Evolutionary conservation across 1,284 basidiomycete genomes (phyloP).

Genomic region (Cryptococcus sp.): DNA sequence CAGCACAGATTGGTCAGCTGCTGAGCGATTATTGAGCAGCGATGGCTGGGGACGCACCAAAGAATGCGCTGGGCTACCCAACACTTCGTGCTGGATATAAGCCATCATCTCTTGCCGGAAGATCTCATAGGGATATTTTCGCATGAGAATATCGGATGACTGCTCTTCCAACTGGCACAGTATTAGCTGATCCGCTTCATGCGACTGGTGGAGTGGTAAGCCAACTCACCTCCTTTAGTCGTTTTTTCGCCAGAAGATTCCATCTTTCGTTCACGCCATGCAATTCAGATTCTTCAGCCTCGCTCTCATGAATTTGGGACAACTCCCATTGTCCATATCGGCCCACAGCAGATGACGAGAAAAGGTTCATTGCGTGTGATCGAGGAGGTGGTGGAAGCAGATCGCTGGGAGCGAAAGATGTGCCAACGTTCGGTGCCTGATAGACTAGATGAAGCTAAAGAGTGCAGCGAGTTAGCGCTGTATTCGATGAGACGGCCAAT

Average conservation of each 20-base stretch:
- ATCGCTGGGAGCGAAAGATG: neutral
- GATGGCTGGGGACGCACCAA: slow-evolving; percentile 4
- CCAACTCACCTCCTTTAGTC: slow-evolving; percentile 17
- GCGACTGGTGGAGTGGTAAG: neutral
- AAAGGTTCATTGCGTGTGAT: slow-evolving; percentile 15
- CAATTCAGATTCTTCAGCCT: slow-evolving; percentile 9
- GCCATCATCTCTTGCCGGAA: slow-evolving; percentile 27
- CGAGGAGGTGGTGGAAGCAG: slow-evolving; percentile 13
- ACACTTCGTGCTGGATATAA: slow-evolving; percentile 22
- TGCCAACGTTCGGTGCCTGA: slow-evolving; percentile 14
- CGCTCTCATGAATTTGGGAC: slow-evolving; percentile 1
- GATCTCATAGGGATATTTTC: slow-evolving; percentile 20
- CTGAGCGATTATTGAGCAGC: neutral
- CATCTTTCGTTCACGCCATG: slow-evolving; percentile 13
- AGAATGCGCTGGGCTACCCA: slow-evolving; percentile 6
- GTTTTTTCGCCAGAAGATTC: slow-evolving; percentile 9
- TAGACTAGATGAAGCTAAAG: slow-evolving; percentile 9
- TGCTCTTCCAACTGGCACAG: neutral
- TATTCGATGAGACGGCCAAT: neutral
- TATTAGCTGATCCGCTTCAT: slow-evolving; percentile 3
- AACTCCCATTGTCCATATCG: slow-evolving; percentile 31
- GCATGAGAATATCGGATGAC: slow-evolving; percentile 3
- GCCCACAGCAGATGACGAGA: slow-evolving; percentile 23
- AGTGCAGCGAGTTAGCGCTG: neutral
- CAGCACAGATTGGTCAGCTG: neutral